phyloP scores from a whole-genome alignment of 169 alveolate species.

The Babesia bovis region DNA sequence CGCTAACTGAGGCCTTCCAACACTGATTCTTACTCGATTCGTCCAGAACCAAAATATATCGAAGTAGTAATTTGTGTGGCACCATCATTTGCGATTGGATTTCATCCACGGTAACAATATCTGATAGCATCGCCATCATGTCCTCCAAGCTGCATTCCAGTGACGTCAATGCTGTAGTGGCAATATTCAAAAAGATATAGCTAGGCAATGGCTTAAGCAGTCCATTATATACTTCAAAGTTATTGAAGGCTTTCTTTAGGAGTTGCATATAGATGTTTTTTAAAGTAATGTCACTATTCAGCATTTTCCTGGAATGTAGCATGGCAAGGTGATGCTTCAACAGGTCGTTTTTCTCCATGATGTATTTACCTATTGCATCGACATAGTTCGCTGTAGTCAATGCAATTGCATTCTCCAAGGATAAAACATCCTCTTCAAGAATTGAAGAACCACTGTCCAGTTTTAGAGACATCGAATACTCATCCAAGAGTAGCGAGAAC shows the following conservation, averaged over 20 bases:
- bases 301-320: background rate
- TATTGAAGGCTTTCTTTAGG: background rate
- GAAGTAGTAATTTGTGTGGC: background rate
- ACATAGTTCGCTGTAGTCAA: background rate
- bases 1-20: background rate
- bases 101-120: background rate
- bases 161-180: background rate
- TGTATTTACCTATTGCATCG: background rate
- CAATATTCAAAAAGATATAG: background rate
- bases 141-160: background rate
- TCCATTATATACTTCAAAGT: constrained; percentile 4
- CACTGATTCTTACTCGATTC: background rate
- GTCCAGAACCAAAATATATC: background rate
- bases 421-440: background rate
- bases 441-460: background rate
- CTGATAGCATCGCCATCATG: background rate
- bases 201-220: background rate
- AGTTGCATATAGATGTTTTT: background rate
- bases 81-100: background rate
- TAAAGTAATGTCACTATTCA: background rate
- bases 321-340: background rate
- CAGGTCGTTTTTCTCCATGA: background rate
- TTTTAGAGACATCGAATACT: background rate
- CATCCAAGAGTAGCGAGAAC: constrained; percentile 20
- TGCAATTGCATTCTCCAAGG: background rate